phyloP scores from a whole-genome alignment of 331 rosid species.

The Phaseolus coccineus region DNA sequence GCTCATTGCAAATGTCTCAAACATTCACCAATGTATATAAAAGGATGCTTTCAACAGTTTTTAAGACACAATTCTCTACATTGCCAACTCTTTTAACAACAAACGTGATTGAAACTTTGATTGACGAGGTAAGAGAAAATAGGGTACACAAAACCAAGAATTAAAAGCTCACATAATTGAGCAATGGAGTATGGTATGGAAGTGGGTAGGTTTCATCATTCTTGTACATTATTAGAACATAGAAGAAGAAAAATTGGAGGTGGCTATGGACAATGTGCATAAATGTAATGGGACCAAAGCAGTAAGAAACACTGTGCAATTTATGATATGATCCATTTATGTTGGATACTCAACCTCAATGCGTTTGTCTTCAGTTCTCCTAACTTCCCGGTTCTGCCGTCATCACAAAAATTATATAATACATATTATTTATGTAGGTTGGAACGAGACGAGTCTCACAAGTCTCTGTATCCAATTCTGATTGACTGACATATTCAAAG shows the following conservation, averaged over 20 bases:
- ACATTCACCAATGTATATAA: too few species aligned
- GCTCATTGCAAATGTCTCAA: too few species aligned
- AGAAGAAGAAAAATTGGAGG: conserved; percentile 21
- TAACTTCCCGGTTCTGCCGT: not conserved
- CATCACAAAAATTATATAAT: too few species aligned
- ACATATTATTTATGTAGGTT: too few species aligned
- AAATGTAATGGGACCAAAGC: conserved; percentile 49
- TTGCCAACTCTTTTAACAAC: not conserved
- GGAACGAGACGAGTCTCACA: too few species aligned
- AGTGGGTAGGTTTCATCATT: not conserved
- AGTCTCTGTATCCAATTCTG: too few species aligned
- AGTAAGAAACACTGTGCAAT: conserved; percentile 7
- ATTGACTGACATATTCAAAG: too few species aligned
- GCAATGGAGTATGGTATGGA: not conserved
- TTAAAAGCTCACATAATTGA: conserved; percentile 11
- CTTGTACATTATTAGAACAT: conserved; percentile 6
- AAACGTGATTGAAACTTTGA: not conserved
- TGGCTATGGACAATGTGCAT: conserved; percentile 11
- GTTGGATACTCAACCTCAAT: conserved; percentile 3
- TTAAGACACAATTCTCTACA: not conserved
- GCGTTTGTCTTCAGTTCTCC: conserved; percentile 36
- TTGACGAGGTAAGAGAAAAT: not conserved
- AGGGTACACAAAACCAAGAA: not conserved
- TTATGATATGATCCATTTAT: conserved; percentile 7
- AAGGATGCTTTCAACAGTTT: not conserved